Evolutionary conservation across 2,329 filamentous ascomycete species (phyloP), one percentile per base, ranked within the genome.

Genomic region (Lasiodiplodia hormozganensis): DNA sequence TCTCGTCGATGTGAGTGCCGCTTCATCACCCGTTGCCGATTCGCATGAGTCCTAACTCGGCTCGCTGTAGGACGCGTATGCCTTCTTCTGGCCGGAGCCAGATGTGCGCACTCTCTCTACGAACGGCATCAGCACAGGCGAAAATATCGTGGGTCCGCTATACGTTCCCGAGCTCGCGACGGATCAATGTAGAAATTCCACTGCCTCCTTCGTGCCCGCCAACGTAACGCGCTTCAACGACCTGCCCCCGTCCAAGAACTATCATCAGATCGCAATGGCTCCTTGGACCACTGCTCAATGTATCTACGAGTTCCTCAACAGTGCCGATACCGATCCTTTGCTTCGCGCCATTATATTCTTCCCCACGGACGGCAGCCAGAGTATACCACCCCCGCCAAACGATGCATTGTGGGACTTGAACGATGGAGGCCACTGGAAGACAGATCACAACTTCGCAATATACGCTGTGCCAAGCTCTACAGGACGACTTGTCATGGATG

Each of bases 241-340:
- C 74, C 86, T 97, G 18, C 84, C 85, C 0, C 83, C 85, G 0
- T 85, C 86, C 60, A 77, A 78, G 23, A 88, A 91, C 72, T 93
- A 92, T 77, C 89, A 90, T 67, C 84, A 94, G 64, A 88, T 97
- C 73, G 94, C 92, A 34, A 82, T 97, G 65, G 94, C 93, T 28
- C 95, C 95, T 34, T 98, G 95, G 94, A 88, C 93, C 73, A 91
- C 86, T 70, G 82, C 85, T 8, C 82, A 88, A 31, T 99, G 95
- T 76, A 91, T 92, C 14, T 80, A 85, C 67, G 86, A 90, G 54
- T 97, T 93, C 76, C 85, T 98, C 57, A 80, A 85, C 21, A 82
- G 83, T 14, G 86, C 86, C 23, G 86, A 87, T n/a, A 87, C 90
- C 72, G 85, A 87, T 28, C 64, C 72, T 2, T 84, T 90, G 11